A percentile compares a stretch with the other conserved stretches of the same genome.
These are phyloP conservation scores for Thinopyrum elongatum DNA, from an alignment of 176 grass and related monocot genomes.

Conservation along the genomic window DNA sequence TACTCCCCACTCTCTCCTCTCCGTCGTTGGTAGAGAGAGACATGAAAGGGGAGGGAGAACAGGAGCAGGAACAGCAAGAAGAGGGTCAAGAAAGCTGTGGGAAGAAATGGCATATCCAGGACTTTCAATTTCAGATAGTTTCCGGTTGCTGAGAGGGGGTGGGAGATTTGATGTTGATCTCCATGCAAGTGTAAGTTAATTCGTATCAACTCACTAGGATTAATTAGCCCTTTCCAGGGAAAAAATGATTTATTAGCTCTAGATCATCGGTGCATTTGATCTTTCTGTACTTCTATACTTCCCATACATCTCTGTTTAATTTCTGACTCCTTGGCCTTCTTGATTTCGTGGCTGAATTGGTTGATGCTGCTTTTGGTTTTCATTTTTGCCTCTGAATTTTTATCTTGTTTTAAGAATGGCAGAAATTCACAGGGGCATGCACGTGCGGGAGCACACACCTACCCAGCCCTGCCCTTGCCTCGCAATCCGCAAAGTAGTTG, in stretches of 20 bases:
- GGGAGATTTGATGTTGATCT: not conserved
- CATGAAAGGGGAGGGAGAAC: not conserved
- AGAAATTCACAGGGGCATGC: no score
- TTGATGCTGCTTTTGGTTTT: no score
- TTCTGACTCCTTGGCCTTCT: not conserved
- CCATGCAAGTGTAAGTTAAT: constrained; percentile 12
- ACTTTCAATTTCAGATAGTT: constrained; percentile 19
- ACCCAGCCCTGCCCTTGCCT: no score
- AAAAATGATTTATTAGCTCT: not conserved
- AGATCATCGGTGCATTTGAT: not conserved
- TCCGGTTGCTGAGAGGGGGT: not conserved
- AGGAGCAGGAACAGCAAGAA: constrained; percentile 13
- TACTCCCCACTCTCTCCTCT: not conserved
- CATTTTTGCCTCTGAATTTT: no score
- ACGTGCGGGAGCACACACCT: no score
- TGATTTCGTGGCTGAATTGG: not conserved
- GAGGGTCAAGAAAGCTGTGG: constrained; percentile 99
- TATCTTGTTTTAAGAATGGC: no score
- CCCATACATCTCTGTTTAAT: not conserved
- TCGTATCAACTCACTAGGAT: not conserved
- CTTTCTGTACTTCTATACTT: not conserved
- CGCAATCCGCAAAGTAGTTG: no score
- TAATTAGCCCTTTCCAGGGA: not conserved
- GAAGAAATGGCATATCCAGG: constrained; percentile 82
- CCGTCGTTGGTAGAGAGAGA: not conserved